A percentile compares a stretch with the other conserved stretches of the same genome.
Conservation (phyloP, 2,329 filamentous ascomycete genomes). For the Cordyceps fumosorosea region DNA sequence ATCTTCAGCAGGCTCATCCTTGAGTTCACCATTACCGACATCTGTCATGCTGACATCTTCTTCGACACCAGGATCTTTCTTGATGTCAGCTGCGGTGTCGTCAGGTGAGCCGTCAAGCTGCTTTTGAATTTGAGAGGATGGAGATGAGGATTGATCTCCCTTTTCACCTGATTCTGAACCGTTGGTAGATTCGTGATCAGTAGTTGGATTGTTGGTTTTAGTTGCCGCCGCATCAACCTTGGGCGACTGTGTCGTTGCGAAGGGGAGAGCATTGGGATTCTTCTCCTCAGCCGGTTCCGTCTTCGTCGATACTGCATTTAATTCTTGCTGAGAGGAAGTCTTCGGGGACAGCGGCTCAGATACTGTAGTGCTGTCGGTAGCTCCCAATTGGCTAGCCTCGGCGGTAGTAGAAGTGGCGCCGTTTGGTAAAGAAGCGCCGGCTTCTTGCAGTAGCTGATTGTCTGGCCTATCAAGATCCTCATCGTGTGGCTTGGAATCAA, state of each 20-base stretch:
- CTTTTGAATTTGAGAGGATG: background rate
- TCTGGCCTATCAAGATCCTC: background rate
- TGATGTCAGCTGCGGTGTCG: background rate
- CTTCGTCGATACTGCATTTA: background rate
- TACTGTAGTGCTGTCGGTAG: background rate
- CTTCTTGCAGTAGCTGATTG: constrained; percentile 3
- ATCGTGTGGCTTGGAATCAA: background rate
- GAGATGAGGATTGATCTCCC: background rate
- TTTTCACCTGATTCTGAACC: background rate
- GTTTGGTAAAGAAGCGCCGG: background rate
- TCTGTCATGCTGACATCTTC: background rate
- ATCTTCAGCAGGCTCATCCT: background rate
- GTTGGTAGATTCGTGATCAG: background rate
- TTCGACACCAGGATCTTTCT: background rate
- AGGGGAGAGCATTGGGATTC: background rate
- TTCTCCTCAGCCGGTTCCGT: background rate
- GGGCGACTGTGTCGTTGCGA: background rate
- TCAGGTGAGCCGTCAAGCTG: background rate
- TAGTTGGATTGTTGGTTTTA: background rate
- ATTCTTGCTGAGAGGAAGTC: background rate
- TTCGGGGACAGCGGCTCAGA: background rate
- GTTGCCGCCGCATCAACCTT: background rate
- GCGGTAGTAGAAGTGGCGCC: background rate
- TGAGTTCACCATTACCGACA: background rate
- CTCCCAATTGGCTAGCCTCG: background rate